These are phyloP conservation scores for Blastobotrys muscicola DNA, from an alignment of 805 yeast species.

Conservation along the genomic window DNA sequence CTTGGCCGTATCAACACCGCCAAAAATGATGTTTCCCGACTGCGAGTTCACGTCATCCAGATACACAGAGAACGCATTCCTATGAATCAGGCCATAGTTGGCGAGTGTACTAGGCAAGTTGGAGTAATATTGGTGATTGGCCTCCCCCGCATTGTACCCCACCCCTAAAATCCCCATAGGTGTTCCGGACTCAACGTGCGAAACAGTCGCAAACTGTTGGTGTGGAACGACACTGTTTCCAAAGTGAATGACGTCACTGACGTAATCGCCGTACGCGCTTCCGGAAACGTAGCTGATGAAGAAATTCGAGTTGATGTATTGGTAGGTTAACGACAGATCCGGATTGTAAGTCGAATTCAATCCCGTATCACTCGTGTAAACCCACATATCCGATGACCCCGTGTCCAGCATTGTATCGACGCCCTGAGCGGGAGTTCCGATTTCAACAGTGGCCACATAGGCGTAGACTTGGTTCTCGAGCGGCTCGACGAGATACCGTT, in stretches of 20 bases:
- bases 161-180: slow-evolving; percentile 18
- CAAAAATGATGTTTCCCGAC: slow-evolving; percentile 55
- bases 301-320: slow-evolving; percentile 52
- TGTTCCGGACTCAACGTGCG: slow-evolving; percentile 44
- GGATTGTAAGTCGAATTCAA: slow-evolving; percentile 7
- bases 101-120: slow-evolving; percentile 56
- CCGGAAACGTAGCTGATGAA: slow-evolving; percentile 33
- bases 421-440: slow-evolving; percentile 50
- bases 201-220: slow-evolving; percentile 56
- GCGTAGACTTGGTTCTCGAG: too few species aligned
- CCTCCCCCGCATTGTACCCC: slow-evolving; percentile 16
- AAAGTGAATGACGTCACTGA: slow-evolving; percentile 29
- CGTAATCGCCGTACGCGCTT: slow-evolving; percentile 50
- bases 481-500: too few species aligned
- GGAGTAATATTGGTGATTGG: slow-evolving; percentile 31
- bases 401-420: slow-evolving; percentile 53
- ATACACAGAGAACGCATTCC: slow-evolving; percentile 53
- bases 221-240: slow-evolving; percentile 46
- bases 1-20: slow-evolving; percentile 60
- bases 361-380: slow-evolving; percentile 20
- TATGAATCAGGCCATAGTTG: slow-evolving; percentile 44
- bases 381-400: slow-evolving; percentile 64
- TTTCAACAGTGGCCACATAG: slow-evolving; percentile 23
- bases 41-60: slow-evolving; percentile 34
- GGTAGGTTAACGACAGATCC: slow-evolving; percentile 53